Conservation (phyloP, 495 filamentous ascomycete species). For the Trichoderma reesei region DNA sequence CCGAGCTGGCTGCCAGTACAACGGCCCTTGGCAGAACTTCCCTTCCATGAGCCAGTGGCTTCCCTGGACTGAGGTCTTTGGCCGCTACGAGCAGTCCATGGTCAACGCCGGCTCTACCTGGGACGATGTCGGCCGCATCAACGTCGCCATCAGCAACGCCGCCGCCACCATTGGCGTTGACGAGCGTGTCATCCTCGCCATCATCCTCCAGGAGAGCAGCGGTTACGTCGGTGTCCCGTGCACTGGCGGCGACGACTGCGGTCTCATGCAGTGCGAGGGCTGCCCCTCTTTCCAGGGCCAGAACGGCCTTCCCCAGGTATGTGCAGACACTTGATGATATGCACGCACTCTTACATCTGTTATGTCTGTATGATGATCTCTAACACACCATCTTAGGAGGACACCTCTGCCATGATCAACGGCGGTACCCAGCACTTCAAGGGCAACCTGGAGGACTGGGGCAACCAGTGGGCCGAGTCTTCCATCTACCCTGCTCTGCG, state of each 20-base stretch:
- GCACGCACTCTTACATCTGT: not conserved
- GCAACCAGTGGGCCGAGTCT: slow-evolving; percentile 20
- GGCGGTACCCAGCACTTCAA: slow-evolving; percentile 29
- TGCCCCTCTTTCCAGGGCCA: slow-evolving; percentile 22
- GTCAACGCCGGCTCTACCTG: slow-evolving; percentile 22
- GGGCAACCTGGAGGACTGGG: slow-evolving; percentile 24
- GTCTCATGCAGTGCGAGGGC: slow-evolving; percentile 29
- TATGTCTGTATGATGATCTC: not conserved
- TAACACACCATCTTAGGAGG: slow-evolving; percentile 15
- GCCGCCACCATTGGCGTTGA: slow-evolving; percentile 28
- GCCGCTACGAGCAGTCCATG: slow-evolving; percentile 27
- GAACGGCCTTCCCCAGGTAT: slow-evolving; percentile 28
- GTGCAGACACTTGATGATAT: not conserved
- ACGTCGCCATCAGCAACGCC: slow-evolving; percentile 21
- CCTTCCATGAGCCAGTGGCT: slow-evolving; percentile 26
- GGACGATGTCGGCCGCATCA: slow-evolving; percentile 28
- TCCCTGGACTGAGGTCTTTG: slow-evolving; percentile 30
- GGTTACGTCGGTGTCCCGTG: slow-evolving; percentile 30
- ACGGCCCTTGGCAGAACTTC: slow-evolving; percentile 27
- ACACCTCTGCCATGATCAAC: slow-evolving; percentile 29
- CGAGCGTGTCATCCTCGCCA: slow-evolving; percentile 33
- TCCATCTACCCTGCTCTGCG: slow-evolving; percentile 33
- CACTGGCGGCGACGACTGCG: slow-evolving; percentile 26
- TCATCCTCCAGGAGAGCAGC: slow-evolving; percentile 37
- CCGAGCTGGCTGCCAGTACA: slow-evolving; percentile 15